Percentiles rank a stretch among this genome's conserved stretches.
phyloP scores from a whole-genome alignment of 352 stramenopile species.

The Thalassiosira livingstoniorum region DNA sequence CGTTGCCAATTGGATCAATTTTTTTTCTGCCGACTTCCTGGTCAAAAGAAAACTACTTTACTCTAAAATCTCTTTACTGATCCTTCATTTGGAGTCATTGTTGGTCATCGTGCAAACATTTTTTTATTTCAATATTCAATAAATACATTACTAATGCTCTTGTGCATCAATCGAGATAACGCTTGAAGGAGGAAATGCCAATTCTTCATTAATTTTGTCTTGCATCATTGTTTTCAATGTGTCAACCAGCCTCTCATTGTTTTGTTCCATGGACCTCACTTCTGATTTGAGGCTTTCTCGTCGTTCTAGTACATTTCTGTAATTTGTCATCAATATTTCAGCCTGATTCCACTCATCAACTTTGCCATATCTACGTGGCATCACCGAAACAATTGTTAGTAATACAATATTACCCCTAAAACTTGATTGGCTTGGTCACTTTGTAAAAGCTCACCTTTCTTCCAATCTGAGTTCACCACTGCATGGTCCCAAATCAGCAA shows the following conservation, averaged over 20 bases:
- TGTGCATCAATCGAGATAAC: slow-evolving; percentile 23
- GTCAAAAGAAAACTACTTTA: too few species aligned
- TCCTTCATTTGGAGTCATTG: too few species aligned
- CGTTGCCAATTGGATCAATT: too few species aligned
- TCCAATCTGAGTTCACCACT: not conserved
- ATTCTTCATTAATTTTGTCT: slow-evolving; percentile 48
- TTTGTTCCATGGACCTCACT: slow-evolving; percentile 15
- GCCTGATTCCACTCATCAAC: slow-evolving; percentile 57
- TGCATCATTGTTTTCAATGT: slow-evolving; percentile 47
- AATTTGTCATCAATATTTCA: slow-evolving; percentile 53
- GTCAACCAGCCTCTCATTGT: slow-evolving; percentile 40
- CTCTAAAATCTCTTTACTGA: too few species aligned
- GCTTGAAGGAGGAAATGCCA: slow-evolving; percentile 49
- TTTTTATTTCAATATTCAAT: not conserved
- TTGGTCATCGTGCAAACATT: too few species aligned
- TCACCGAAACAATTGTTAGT: not conserved
- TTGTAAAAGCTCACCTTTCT: too few species aligned
- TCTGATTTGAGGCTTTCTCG: slow-evolving; percentile 44
- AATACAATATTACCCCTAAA: not conserved
- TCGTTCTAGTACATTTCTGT: slow-evolving; percentile 50
- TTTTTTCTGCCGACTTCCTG: too few species aligned
- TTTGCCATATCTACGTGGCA: slow-evolving; percentile 28
- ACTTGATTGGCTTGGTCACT: too few species aligned
- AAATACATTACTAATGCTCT: too few species aligned
- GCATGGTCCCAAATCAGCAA: not conserved